Evolutionary conservation across 345 rosid genomes (phyloP).

Genomic region (Draba incana): DNA sequence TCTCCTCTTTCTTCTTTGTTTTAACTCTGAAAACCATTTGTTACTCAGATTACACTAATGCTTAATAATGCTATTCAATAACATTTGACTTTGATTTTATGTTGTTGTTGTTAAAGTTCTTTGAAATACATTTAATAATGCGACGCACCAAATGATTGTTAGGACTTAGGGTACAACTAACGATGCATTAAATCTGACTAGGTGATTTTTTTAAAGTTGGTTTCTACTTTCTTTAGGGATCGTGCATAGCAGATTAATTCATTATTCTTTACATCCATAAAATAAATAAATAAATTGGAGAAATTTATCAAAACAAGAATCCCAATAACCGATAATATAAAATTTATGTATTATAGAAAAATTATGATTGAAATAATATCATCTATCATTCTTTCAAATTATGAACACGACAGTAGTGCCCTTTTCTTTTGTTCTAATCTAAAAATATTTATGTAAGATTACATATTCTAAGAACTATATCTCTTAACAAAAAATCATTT

Average conservation of each 20-base stretch:
- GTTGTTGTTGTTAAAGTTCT: background rate
- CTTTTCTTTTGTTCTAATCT: background rate
- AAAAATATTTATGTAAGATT: constrained; percentile 1
- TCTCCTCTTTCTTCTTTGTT: constrained; percentile 63
- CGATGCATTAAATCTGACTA: background rate
- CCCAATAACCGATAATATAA: too few species aligned
- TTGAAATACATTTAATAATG: constrained; percentile 22
- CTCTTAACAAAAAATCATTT: background rate
- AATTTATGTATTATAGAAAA: too few species aligned
- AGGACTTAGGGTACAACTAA: constrained; percentile 9
- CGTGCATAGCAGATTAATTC: too few species aligned
- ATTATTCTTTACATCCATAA: too few species aligned
- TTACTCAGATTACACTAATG: constrained; percentile 8
- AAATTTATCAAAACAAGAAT: too few species aligned
- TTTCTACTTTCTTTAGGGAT: too few species aligned
- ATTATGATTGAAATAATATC: background rate
- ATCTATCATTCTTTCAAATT: constrained; percentile 2
- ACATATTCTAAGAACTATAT: constrained; percentile 1
- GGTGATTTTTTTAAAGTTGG: background rate
- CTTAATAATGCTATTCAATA: background rate
- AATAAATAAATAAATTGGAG: too few species aligned
- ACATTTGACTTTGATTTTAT: constrained; percentile 22
- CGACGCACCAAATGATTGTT: constrained; percentile 21
- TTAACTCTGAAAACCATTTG: constrained; percentile 44
- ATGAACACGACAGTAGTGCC: background rate